These are phyloP conservation scores for Coemansia sp. DNA, from an alignment of 192 early-diverging fungal species.

Conservation along the genomic window DNA sequence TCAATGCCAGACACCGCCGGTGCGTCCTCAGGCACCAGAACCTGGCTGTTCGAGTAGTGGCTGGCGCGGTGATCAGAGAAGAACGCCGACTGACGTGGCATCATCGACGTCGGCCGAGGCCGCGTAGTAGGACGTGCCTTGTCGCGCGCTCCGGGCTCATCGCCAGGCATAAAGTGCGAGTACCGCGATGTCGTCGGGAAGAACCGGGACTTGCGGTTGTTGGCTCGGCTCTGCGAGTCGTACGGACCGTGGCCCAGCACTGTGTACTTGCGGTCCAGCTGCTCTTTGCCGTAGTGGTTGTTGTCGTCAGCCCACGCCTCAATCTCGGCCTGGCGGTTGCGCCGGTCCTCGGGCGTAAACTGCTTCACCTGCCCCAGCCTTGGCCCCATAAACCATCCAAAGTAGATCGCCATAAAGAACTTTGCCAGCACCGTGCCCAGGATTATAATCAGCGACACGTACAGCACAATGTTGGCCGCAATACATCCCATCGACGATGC, in stretches of 20 bases:
- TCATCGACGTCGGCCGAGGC: slow-evolving; percentile 19
- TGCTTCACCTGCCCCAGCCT: slow-evolving; percentile 70
- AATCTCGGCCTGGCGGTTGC: slow-evolving; percentile 66
- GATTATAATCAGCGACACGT: slow-evolving; percentile 71
- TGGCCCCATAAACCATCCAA: slow-evolving; percentile 78
- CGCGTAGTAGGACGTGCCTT: slow-evolving; percentile 21
- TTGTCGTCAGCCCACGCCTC: slow-evolving; percentile 76
- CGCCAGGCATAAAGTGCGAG: slow-evolving; percentile 55
- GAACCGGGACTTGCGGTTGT: slow-evolving; percentile 51
- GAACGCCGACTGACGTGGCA: slow-evolving; percentile 48
- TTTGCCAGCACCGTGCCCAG: slow-evolving; percentile 63
- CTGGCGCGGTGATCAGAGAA: slow-evolving; percentile 43
- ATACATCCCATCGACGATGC: slow-evolving; percentile 77
- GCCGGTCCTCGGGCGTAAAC: slow-evolving; percentile 66
- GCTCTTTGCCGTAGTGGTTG: slow-evolving; percentile 52
- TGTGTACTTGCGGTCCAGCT: slow-evolving; percentile 52
- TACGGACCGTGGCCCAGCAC: slow-evolving; percentile 24
- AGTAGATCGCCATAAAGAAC: slow-evolving; percentile 74
- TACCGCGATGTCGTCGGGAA: slow-evolving; percentile 54
- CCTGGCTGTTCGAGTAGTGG: slow-evolving; percentile 29
- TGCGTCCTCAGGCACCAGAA: background rate
- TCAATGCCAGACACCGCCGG: slow-evolving; percentile 5
- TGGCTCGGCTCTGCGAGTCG: slow-evolving; percentile 12
- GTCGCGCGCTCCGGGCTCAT: slow-evolving; percentile 52
- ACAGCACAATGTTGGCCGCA: slow-evolving; percentile 74